phyloP scores from a whole-genome alignment of 441 rosid species.

The Mallotus japonicus region DNA sequence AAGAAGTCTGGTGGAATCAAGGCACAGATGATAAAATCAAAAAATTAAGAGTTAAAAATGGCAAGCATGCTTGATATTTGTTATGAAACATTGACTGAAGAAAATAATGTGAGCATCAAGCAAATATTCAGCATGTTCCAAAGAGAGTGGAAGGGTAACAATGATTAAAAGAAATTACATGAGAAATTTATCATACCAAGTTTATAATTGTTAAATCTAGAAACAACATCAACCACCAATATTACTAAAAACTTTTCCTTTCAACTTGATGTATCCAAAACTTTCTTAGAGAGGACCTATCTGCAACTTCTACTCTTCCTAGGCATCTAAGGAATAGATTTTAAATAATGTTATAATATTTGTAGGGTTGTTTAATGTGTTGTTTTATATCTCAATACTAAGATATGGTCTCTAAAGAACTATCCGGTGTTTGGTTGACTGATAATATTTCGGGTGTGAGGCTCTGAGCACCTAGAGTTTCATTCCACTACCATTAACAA shows the following conservation, averaged over 20 bases:
- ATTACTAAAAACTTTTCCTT: neutral
- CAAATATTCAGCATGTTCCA: conserved; percentile 1
- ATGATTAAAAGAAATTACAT: neutral
- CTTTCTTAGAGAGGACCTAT: neutral
- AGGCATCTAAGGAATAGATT: too few species aligned
- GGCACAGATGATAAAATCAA: conserved; percentile 20
- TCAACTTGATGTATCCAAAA: neutral
- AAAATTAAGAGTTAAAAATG: neutral
- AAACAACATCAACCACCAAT: neutral
- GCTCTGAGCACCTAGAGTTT: too few species aligned
- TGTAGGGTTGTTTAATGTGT: too few species aligned
- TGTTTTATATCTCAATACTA: too few species aligned
- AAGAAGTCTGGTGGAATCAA: conserved; percentile 27
- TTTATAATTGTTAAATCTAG: neutral
- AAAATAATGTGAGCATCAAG: neutral
- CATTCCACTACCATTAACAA: too few species aligned
- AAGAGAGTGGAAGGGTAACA: neutral
- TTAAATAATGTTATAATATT: too few species aligned
- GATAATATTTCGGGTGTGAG: too few species aligned
- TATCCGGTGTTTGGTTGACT: too few species aligned
- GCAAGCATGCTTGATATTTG: conserved; percentile 4
- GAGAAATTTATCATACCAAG: neutral
- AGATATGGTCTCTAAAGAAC: too few species aligned
- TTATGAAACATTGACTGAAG: neutral
- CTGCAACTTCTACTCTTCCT: too few species aligned